These are phyloP conservation scores for Colletotrichum endophyticum DNA, from an alignment of 2,329 filamentous ascomycete genomes.

Conservation along the genomic window DNA sequence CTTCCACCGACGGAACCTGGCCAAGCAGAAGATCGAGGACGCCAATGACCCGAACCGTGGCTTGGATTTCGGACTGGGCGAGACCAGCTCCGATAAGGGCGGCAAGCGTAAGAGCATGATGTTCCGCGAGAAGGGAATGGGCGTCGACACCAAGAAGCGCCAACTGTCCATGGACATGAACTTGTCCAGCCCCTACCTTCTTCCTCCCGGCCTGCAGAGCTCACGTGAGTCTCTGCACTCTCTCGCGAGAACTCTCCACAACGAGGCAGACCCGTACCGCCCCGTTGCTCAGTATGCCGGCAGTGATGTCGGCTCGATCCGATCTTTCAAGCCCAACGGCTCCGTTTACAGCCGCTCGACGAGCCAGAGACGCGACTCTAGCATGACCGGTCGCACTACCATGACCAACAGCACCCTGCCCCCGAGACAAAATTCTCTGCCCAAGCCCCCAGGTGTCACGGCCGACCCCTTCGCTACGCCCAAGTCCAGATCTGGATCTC, in stretches of 20 bases:
- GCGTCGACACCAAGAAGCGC: conserved; percentile 39
- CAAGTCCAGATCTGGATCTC: conserved; percentile 23
- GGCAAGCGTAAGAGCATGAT: conserved; percentile 45
- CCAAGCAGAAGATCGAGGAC: conserved; percentile 78
- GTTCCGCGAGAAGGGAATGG: conserved; percentile 55
- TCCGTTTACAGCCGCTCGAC: conserved; percentile 51
- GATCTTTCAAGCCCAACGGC: conserved; percentile 51
- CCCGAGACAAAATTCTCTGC: conserved; percentile 50
- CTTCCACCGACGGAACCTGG: conserved; percentile 79
- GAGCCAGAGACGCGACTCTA: conserved; percentile 36
- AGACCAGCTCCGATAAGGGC: conserved; percentile 38
- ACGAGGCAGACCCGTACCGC: conserved; percentile 86
- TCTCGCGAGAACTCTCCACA: conserved; percentile 75
- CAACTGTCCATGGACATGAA: conserved; percentile 77
- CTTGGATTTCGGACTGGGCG: conserved; percentile 85
- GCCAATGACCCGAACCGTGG: conserved; percentile 85
- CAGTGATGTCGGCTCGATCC: conserved; percentile 61
- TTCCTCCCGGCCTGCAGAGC: conserved; percentile 80
- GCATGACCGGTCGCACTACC: conserved; percentile 28
- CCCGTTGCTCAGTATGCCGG: conserved; percentile 61
- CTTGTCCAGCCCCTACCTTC: conserved; percentile 85
- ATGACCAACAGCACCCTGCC: conserved; percentile 35
- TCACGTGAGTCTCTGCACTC: conserved; percentile 89
- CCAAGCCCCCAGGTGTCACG: conserved; percentile 39
- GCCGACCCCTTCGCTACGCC: conserved; percentile 41